These are phyloP conservation scores for Cyclaneusma minus DNA, from an alignment of 2,329 filamentous ascomycete genomes.

Conservation along the genomic window DNA sequence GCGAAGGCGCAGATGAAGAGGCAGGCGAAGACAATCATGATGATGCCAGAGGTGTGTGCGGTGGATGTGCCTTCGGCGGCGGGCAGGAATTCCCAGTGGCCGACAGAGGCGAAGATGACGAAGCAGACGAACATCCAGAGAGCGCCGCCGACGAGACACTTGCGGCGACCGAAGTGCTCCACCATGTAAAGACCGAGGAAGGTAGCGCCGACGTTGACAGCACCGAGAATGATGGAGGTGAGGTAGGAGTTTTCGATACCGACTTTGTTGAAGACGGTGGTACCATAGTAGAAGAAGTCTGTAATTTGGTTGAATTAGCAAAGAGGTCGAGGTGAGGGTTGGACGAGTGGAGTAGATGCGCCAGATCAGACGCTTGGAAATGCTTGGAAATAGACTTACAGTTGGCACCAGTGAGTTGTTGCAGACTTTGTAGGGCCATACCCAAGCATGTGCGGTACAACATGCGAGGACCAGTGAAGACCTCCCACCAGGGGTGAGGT, in stretches of 20 bases:
- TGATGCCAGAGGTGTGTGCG: constrained; percentile 48
- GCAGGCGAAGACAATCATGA: constrained; percentile 58
- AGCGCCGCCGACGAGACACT: constrained; percentile 48
- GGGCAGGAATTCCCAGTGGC: constrained; percentile 34
- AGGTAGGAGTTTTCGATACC: constrained; percentile 51
- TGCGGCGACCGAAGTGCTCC: constrained; percentile 51
- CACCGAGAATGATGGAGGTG: constrained; percentile 51
- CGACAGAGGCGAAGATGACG: constrained; percentile 37
- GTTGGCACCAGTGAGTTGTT: constrained; percentile 52
- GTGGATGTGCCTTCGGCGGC: constrained; percentile 47
- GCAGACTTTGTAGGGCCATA: constrained; percentile 45
- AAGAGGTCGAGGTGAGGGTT: no score
- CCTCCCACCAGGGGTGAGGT: constrained; percentile 38
- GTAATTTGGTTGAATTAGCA: no score
- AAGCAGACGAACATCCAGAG: constrained; percentile 56
- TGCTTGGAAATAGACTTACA: no score
- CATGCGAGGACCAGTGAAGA: constrained; percentile 43
- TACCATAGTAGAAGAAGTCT: constrained; percentile 52
- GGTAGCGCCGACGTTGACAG: constrained; percentile 53
- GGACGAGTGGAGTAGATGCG: no score
- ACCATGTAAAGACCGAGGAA: constrained; percentile 54
- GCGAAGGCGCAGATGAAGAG: constrained; percentile 64
- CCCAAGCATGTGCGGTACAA: constrained; percentile 50
- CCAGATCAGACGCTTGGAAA: no score
- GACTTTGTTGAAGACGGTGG: constrained; percentile 49